phyloP scores from a whole-genome alignment of 2,329 filamentous ascomycete genomes.

The Aciculosporium take region DNA sequence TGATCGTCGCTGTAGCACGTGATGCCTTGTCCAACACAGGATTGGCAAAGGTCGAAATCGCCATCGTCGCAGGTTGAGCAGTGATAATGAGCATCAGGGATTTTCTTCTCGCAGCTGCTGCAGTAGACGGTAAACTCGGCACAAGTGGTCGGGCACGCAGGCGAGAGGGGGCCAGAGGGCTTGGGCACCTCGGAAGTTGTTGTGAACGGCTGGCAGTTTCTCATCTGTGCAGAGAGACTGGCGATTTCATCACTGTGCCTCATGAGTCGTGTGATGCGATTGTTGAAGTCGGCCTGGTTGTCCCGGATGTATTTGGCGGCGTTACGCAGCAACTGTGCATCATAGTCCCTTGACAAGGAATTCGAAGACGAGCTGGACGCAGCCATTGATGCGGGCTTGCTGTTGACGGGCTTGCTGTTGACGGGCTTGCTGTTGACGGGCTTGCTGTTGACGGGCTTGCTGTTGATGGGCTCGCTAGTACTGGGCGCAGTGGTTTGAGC shows the following conservation, averaged over 20 bases:
- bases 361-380: conserved; percentile 7
- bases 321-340: conserved; percentile 14
- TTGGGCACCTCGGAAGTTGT: background rate
- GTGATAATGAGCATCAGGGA: conserved; percentile 78
- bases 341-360: conserved; percentile 15
- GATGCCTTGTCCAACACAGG: conserved; percentile 61
- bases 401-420: background rate
- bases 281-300: conserved; percentile 14
- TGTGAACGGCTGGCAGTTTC: conserved; percentile 1
- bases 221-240: conserved; percentile 4
- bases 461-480: background rate
- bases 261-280: conserved; percentile 14
- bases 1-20: conserved; percentile 68
- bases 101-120: conserved; percentile 71
- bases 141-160: background rate
- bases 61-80: conserved; percentile 87
- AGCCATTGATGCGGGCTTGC: conserved; percentile 8
- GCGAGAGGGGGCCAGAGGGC: background rate
- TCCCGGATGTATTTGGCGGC: conserved; percentile 14
- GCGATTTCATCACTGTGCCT: conserved; percentile 10
- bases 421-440: background rate
- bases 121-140: conserved; percentile 70
- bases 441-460: conserved; percentile 8
- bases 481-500: conserved; percentile 15
- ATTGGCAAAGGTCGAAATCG: conserved; percentile 83